Base-by-base conservation (phyloP, 2,329 filamentous ascomycete species). In the Xenosphaeropsis pyriputrescens region DNA sequence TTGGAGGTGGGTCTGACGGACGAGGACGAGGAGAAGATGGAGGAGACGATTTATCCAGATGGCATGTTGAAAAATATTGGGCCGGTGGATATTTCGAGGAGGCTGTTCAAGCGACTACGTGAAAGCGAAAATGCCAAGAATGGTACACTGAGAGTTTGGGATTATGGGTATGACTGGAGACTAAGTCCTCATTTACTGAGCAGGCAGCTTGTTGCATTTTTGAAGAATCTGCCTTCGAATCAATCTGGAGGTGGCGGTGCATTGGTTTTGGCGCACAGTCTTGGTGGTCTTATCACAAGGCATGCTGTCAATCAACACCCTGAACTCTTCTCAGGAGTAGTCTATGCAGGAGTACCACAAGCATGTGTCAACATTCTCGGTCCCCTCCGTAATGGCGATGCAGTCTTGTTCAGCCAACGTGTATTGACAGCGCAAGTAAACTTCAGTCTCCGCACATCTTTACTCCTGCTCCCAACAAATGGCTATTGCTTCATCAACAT, bases 151-250 rank as follows among this genome's bases (percentile, higher is more conserved):
- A 70, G 85, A 34, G 71, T 94, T 1, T 86, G 86, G 65, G 80
- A 95, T 49, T 96, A 89, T 52, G 86, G 88, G 14, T 96, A 94
- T 50, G 89, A 96, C 58, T 96, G 89, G 89, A 72, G 89, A 13
- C 63, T 95, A 30, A 91, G 84, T 45, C 89, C 89, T 1, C 72
- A 79, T 50, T 63, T 85, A 1, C 68, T 91, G 0, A 86, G 82
- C 3, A 65, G 67, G 34, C 74, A 74, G 43, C 62, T 96, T n/a
- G 72, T 79, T 29, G 60, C 70, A 14, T 94, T 84, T 49, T 63
- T 96, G 12, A 74, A 82, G 51, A 65, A 60, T 2, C 63, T 96
- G 1, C 81, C 81, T 0, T 86, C 75, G 37, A 95, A 95, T 50
- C 67, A 72, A 34, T 63, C 68, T 3, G 66, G 61, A 7, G 64